phyloP scores from a whole-genome alignment of 495 filamentous ascomycete genomes.

The Penicillium pancosmium region DNA sequence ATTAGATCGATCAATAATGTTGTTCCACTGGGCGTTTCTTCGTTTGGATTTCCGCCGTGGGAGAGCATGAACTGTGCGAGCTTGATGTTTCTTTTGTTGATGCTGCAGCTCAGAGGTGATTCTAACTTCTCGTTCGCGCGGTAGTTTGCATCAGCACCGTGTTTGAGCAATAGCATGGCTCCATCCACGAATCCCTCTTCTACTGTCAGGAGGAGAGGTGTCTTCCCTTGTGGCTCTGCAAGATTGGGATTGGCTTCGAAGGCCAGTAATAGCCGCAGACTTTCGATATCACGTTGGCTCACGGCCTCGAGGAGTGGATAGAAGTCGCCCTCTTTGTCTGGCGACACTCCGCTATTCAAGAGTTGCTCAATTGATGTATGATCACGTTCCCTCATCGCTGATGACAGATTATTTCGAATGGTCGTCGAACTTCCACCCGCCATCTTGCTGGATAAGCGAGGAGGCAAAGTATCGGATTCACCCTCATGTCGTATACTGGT shows the following conservation, averaged over 20 bases:
- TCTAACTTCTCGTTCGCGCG: slow-evolving; percentile 40
- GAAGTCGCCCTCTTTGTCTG: slow-evolving; percentile 39
- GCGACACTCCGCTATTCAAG: slow-evolving; percentile 51
- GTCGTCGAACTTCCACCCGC: not conserved
- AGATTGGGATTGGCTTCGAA: slow-evolving; percentile 52
- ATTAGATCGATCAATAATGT: slow-evolving; percentile 52
- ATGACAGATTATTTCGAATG: slow-evolving; percentile 4
- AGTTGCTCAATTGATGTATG: slow-evolving; percentile 53
- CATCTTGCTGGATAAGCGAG: not conserved
- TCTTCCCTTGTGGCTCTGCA: slow-evolving; percentile 39
- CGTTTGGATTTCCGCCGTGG: slow-evolving; percentile 50
- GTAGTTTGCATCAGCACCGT: slow-evolving; percentile 54
- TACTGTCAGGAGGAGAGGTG: slow-evolving; percentile 45
- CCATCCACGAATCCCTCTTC: slow-evolving; percentile 47
- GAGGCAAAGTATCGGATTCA: slow-evolving; percentile 1
- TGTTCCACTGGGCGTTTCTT: slow-evolving; percentile 44
- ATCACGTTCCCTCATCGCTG: slow-evolving; percentile 46
- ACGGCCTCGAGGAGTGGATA: slow-evolving; percentile 48
- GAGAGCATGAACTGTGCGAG: slow-evolving; percentile 48
- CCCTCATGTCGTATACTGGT: slow-evolving; percentile 1
- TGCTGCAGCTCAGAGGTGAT: slow-evolving; percentile 41
- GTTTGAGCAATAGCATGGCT: slow-evolving; percentile 49
- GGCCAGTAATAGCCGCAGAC: slow-evolving; percentile 49
- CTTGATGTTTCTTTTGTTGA: slow-evolving; percentile 39
- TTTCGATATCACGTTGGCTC: slow-evolving; percentile 45